Percentiles rank a stretch among this genome's conserved stretches.
Conservation (phyloP, 2,329 filamentous ascomycete species). For the Ophiostoma australiae region DNA sequence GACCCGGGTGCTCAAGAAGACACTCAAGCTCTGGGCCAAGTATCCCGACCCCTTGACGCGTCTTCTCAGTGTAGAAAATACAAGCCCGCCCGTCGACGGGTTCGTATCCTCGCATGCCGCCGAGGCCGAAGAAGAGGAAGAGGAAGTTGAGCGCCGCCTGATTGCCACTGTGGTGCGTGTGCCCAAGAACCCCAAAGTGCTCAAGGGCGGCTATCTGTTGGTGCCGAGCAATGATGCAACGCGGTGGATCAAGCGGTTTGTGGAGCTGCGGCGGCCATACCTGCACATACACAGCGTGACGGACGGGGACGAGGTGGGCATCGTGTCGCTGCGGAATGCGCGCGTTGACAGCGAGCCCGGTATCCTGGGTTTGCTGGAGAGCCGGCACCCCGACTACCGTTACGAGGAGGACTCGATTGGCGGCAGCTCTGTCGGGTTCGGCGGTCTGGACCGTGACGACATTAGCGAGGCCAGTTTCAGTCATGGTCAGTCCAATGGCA, state of each 20-base stretch:
- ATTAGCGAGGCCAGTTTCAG: background rate
- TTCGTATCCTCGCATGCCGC: slow-evolving; percentile 34
- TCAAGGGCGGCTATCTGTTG: slow-evolving; percentile 84
- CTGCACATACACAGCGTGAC: slow-evolving; percentile 81
- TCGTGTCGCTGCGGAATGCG: slow-evolving; percentile 82
- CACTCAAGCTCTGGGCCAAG: slow-evolving; percentile 60
- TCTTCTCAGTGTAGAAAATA: slow-evolving; percentile 57
- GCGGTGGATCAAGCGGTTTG: slow-evolving; percentile 86
- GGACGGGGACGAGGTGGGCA: slow-evolving; percentile 83
- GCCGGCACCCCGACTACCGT: slow-evolving; percentile 28
- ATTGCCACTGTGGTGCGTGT: slow-evolving; percentile 72
- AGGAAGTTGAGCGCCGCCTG: slow-evolving; percentile 56
- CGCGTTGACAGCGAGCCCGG: slow-evolving; percentile 90
- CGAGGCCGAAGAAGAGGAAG: slow-evolving; percentile 25
- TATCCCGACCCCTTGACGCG: slow-evolving; percentile 53
- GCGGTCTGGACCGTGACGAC: slow-evolving; percentile 23
- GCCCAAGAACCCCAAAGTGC: slow-evolving; percentile 71
- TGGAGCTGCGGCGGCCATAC: slow-evolving; percentile 87
- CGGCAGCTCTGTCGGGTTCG: slow-evolving; percentile 20
- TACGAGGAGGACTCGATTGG: slow-evolving; percentile 20
- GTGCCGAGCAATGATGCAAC: slow-evolving; percentile 76
- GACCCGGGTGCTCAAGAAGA: slow-evolving; percentile 47
- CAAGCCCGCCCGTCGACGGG: slow-evolving; percentile 64
- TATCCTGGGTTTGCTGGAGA: slow-evolving; percentile 68
- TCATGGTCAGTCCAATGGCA: background rate